Evolutionary conservation across 2,329 filamentous ascomycete species (phyloP).

Genomic region (Trichoderma atrobrunneum): DNA sequence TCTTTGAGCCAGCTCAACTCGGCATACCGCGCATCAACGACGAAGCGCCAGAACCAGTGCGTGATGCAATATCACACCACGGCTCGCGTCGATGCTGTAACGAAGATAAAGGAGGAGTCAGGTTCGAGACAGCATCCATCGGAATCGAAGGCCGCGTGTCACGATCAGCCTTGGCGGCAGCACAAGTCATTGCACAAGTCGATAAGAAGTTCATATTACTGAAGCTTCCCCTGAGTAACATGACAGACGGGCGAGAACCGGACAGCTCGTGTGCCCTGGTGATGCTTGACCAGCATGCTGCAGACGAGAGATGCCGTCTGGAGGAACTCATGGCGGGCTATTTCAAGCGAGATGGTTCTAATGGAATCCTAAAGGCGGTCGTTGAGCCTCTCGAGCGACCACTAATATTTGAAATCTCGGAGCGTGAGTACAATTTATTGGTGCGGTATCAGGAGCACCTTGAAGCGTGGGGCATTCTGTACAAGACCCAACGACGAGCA

Average conservation of each 20-base stretch:
- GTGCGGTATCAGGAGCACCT: conserved; percentile 55
- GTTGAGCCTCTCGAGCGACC: conserved; percentile 47
- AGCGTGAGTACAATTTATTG: conserved; percentile 60
- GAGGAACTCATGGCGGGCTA: conserved; percentile 65
- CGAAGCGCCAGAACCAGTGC: conserved; percentile 5
- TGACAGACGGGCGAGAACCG: neutral
- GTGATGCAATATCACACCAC: neutral
- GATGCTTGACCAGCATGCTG: conserved; percentile 90
- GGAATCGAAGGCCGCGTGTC: conserved; percentile 52
- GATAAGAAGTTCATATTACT: conserved; percentile 86
- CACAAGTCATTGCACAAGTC: conserved; percentile 74
- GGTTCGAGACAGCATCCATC: conserved; percentile 32
- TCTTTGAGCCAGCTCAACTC: conserved; percentile 57
- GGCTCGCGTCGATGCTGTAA: conserved; percentile 10
- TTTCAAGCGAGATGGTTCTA: conserved; percentile 34
- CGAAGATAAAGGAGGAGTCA: conserved; percentile 21
- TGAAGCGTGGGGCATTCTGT: conserved; percentile 70
- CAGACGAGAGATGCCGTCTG: conserved; percentile 81
- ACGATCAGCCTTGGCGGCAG: conserved; percentile 56
- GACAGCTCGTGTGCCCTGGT: conserved; percentile 56
- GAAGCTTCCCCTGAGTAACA: conserved; percentile 44
- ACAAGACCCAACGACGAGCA: conserved; percentile 41
- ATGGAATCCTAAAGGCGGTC: conserved; percentile 23
- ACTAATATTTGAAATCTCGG: conserved; percentile 63
- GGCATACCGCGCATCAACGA: conserved; percentile 43